A percentile compares a stretch with the other conserved stretches of the same genome.
phyloP scores from a whole-genome alignment of 2,329 filamentous ascomycete genomes.

The Colletotrichum filicis region DNA sequence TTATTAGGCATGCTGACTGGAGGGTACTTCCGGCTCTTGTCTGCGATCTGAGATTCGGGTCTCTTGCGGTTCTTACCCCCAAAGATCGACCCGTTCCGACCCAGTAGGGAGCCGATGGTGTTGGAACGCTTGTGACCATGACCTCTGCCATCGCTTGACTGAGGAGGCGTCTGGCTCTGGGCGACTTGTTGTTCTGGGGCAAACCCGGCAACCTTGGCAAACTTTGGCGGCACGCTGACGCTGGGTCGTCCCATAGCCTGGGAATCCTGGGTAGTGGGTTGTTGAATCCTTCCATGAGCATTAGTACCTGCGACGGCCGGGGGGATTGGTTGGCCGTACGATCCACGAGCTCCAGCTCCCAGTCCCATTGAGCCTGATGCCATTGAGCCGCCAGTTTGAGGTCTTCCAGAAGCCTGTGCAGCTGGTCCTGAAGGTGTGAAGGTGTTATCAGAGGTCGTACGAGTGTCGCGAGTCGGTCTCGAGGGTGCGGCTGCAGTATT shows the following conservation, averaged over 20 bases:
- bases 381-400: conserved; percentile 86
- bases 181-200: conserved; percentile 58
- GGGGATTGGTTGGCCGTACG: conserved; percentile 89
- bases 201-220: conserved; percentile 68
- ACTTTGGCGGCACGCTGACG: conserved; percentile 68
- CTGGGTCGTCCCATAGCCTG: conserved; percentile 72
- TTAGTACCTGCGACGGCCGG: conserved; percentile 90
- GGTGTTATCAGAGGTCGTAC: conserved; percentile 64
- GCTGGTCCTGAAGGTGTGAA: conserved; percentile 63
- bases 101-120: conserved; percentile 86
- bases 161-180: conserved; percentile 27
- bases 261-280: conserved; percentile 82
- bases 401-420: conserved; percentile 63
- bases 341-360: conserved; percentile 64
- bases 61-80: conserved; percentile 68
- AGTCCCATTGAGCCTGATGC: conserved; percentile 75
- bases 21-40: conserved; percentile 76
- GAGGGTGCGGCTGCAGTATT: conserved; percentile 49
- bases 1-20: conserved; percentile 90
- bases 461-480: conserved; percentile 61
- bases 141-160: conserved; percentile 45
- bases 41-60: conserved; percentile 49
- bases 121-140: conserved; percentile 76
- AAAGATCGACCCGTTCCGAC: conserved; percentile 84
- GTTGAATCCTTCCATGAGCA: conserved; percentile 88